These are phyloP conservation scores for Hypomontagnella monticulosa DNA, from an alignment of 495 filamentous ascomycete genomes.

Conservation along the genomic window DNA sequence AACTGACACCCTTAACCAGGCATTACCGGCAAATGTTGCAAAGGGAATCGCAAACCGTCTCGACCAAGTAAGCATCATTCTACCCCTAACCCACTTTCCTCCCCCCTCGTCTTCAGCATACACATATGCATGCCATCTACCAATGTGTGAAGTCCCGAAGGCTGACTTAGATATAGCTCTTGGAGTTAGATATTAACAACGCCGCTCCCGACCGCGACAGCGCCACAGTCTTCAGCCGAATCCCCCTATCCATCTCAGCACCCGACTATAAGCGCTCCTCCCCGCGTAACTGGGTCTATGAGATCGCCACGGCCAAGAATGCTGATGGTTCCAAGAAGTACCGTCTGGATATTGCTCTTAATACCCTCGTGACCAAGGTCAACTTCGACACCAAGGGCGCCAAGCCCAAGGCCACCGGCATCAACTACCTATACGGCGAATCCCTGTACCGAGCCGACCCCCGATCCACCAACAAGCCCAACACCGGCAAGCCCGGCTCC, in stretches of 20 bases:
- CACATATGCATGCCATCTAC: neutral
- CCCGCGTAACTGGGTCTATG: conserved; percentile 63
- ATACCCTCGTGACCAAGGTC: conserved; percentile 70
- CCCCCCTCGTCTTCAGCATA: conserved; percentile 36
- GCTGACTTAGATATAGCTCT: conserved; percentile 54
- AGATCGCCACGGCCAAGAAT: conserved; percentile 60
- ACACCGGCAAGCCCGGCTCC: conserved; percentile 53
- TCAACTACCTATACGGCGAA: conserved; percentile 69
- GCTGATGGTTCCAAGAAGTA: conserved; percentile 64
- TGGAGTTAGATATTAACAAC: conserved; percentile 64
- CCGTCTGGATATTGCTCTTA: conserved; percentile 65
- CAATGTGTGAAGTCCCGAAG: conserved; percentile 36
- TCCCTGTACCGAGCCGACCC: conserved; percentile 69
- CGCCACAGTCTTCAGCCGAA: conserved; percentile 54
- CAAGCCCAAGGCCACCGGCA: conserved; percentile 65
- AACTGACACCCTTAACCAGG: conserved; percentile 14
- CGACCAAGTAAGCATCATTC: conserved; percentile 3
- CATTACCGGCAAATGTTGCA: conserved; percentile 9
- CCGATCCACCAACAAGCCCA: conserved; percentile 35
- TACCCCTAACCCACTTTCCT: conserved; percentile 9
- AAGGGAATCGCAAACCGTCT: conserved; percentile 11
- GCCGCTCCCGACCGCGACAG: conserved; percentile 20
- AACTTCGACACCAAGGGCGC: conserved; percentile 57
- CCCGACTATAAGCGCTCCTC: conserved; percentile 58
- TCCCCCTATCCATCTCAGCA: conserved; percentile 59